These are phyloP conservation scores for Cenchrus fungigraminus DNA, from an alignment of 176 grass and related monocot genomes.

Conservation along the genomic window DNA sequence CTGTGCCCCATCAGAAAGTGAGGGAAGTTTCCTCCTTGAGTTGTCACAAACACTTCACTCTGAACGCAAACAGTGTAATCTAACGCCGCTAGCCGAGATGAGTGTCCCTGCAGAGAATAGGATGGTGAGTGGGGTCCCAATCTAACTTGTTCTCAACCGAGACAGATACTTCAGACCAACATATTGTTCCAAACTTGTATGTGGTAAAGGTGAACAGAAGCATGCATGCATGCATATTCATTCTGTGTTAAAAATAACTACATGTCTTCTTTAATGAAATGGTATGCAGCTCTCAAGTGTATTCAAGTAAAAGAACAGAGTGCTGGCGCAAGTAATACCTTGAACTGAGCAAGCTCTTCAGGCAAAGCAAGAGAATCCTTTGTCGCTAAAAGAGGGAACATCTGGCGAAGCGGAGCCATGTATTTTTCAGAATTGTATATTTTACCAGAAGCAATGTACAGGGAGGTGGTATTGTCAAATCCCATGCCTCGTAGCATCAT, in stretches of 20 bases:
- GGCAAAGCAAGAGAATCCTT: conserved; percentile 84
- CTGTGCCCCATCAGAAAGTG: conserved; percentile 94
- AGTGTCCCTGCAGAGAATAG: conserved; percentile 65
- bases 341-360: conserved; percentile 82
- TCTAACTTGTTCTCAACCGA: neutral
- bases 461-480: conserved; percentile 75
- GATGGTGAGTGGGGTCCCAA: neutral
- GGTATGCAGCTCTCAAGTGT: no score
- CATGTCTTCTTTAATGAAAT: no score
- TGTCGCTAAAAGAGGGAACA: conserved; percentile 83
- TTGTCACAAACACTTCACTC: conserved; percentile 91
- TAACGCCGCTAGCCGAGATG: conserved; percentile 78
- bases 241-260: conserved; percentile 4
- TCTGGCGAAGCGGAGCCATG: conserved; percentile 80
- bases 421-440: conserved; percentile 89
- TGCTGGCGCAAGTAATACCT: conserved; percentile 52
- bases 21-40: conserved; percentile 96
- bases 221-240: conserved; percentile 30
- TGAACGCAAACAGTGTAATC: conserved; percentile 77
- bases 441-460: conserved; percentile 94
- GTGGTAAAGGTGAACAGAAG: conserved; percentile 7
- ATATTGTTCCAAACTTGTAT: conserved; percentile 1
- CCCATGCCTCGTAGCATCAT: conserved; percentile 99
- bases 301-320: neutral
- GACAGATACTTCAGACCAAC: conserved; percentile 4